Conservation (phyloP, 2,329 filamentous ascomycete species). For the Clathrospora elynae region DNA sequence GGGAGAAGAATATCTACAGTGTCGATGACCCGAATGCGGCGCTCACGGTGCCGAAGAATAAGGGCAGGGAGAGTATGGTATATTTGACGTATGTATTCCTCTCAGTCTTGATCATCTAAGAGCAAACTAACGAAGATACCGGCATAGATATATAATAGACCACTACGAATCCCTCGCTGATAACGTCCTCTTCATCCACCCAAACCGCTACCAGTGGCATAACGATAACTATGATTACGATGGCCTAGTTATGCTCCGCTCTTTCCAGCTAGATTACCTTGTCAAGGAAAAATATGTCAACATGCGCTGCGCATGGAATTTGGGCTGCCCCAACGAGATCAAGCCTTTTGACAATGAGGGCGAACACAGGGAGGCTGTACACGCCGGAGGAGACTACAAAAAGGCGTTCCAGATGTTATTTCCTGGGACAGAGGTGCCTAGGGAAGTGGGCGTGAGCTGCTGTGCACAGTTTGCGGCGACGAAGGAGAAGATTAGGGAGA, state of each 20-base stretch:
- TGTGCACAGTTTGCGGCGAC: conserved; percentile 63
- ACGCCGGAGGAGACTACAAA: conserved; percentile 57
- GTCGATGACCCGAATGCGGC: conserved; percentile 48
- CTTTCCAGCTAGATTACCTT: conserved; percentile 57
- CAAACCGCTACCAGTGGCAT: conserved; percentile 54
- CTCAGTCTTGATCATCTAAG: neutral
- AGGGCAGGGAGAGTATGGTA: conserved; percentile 57
- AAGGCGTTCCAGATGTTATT: conserved; percentile 58
- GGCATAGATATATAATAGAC: conserved; percentile 49
- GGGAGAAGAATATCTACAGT: conserved; percentile 51
- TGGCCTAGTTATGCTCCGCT: conserved; percentile 55
- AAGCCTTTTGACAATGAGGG: conserved; percentile 51
- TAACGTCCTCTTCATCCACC: conserved; percentile 51
- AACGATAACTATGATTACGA: conserved; percentile 60
- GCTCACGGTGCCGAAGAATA: conserved; percentile 54
- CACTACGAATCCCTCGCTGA: conserved; percentile 50
- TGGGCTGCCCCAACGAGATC: conserved; percentile 59
- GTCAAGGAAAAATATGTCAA: conserved; percentile 59
- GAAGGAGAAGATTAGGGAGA: conserved; percentile 52
- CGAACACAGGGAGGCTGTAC: conserved; percentile 51
- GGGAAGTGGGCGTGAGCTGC: conserved; percentile 57
- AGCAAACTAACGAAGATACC: conserved; percentile 7
- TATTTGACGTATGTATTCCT: conserved; percentile 52
- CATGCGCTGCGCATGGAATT: conserved; percentile 58
- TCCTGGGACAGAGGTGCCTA: conserved; percentile 48